phyloP scores from a whole-genome alignment of 768 basidiomycete genomes.

The Suillus alpinus region DNA sequence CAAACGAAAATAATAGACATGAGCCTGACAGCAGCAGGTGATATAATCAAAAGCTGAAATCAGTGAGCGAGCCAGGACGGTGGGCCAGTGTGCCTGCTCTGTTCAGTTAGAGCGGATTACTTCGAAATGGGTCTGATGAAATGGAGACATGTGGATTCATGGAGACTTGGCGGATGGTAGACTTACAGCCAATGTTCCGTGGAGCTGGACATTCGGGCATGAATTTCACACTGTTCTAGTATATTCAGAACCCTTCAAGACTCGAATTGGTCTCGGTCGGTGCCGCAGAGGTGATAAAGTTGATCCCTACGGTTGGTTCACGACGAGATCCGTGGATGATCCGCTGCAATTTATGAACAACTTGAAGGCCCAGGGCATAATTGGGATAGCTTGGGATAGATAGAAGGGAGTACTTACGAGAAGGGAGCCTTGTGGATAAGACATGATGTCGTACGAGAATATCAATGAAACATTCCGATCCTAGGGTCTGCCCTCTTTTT shows the following conservation, averaged over 20 bases:
- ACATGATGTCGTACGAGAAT: constrained; percentile 2
- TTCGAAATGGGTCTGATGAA: neutral
- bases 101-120: neutral
- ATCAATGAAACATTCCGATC: neutral
- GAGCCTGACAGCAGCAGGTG: neutral
- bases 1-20: neutral
- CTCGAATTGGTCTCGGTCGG: neutral
- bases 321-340: neutral
- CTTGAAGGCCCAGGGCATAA: neutral
- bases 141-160: neutral
- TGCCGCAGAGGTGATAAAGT: neutral
- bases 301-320: neutral
- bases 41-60: neutral
- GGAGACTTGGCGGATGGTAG: neutral
- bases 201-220: neutral
- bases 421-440: neutral
- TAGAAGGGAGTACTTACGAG: neutral
- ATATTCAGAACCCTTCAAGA: neutral
- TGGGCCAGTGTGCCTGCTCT: neutral
- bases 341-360: neutral
- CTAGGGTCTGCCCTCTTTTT: neutral
- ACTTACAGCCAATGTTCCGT: too few species aligned
- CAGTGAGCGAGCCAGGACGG: neutral
- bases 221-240: neutral
- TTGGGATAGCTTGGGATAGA: neutral